Percentiles rank a stretch among this genome's conserved stretches.
Conservation (phyloP, 345 rosid species). For the Aquilaria malaccensis region DNA sequence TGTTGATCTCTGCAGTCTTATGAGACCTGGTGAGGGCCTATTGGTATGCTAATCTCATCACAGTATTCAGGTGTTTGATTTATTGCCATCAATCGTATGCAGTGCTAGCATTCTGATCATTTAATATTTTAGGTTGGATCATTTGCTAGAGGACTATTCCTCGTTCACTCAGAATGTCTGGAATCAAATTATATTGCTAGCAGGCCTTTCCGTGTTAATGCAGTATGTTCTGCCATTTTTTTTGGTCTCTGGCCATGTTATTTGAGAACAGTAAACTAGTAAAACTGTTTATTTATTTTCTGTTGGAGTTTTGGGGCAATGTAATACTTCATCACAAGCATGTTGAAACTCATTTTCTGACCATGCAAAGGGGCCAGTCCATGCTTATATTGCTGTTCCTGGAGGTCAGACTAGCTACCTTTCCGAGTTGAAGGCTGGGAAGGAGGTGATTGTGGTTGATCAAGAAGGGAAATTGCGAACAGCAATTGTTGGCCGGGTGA, state of each 20-base stretch:
- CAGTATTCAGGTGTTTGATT: not conserved
- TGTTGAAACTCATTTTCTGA: not conserved
- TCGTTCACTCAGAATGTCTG: conserved; percentile 87
- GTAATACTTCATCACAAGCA: no score
- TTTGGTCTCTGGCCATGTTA: not conserved
- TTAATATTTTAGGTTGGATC: conserved; percentile 60
- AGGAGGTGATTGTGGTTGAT: conserved; percentile 60
- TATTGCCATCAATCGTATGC: conserved; percentile 1
- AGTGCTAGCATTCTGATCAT: not conserved
- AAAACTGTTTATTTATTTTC: not conserved
- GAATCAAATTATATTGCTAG: conserved; percentile 79
- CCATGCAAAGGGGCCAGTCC: conserved; percentile 69
- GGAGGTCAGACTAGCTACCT: conserved; percentile 87
- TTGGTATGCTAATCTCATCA: conserved; percentile 40
- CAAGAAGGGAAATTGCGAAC: conserved; percentile 53
- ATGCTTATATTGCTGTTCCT: conserved; percentile 71
- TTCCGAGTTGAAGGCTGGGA: conserved; percentile 74
- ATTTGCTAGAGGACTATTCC: conserved; percentile 86
- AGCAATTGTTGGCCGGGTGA: conserved; percentile 75
- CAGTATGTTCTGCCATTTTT: conserved; percentile 39
- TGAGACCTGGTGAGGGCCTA: conserved; percentile 93
- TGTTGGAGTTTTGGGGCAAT: not conserved
- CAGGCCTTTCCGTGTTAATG: conserved; percentile 91
- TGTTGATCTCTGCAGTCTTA: conserved; percentile 92
- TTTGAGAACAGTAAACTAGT: not conserved